phyloP scores from a whole-genome alignment of 2,329 filamentous ascomycete species.

The Talaromyces sp. region DNA sequence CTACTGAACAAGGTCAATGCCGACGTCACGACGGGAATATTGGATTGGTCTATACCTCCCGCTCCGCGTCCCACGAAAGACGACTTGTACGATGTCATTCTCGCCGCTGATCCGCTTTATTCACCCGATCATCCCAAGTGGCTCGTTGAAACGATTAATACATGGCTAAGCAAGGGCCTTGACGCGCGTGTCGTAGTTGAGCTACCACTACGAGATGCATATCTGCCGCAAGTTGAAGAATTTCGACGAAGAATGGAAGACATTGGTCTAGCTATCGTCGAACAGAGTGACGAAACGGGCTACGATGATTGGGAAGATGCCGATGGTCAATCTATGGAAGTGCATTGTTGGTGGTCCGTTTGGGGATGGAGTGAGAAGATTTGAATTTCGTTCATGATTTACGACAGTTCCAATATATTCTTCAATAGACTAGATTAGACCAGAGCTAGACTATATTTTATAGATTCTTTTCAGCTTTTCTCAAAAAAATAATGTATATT shows the following conservation, averaged over 20 bases:
- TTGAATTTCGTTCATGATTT: constrained; percentile 18
- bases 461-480: neutral
- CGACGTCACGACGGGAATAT: constrained; percentile 57
- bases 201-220: constrained; percentile 72
- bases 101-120: constrained; percentile 85
- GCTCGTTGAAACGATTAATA: constrained; percentile 66
- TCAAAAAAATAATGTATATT: neutral
- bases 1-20: constrained; percentile 57
- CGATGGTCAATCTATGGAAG: constrained; percentile 41
- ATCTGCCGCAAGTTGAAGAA: constrained; percentile 58
- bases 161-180: constrained; percentile 59
- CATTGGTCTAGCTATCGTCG: constrained; percentile 53
- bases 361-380: constrained; percentile 44
- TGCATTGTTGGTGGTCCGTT: constrained; percentile 49
- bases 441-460: neutral
- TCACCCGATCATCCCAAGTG: constrained; percentile 75
- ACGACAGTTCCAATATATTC: neutral
- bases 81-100: constrained; percentile 59
- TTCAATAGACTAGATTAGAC: neutral
- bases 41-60: constrained; percentile 64
- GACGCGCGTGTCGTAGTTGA: constrained; percentile 71
- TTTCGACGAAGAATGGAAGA: constrained; percentile 62
- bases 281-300: constrained; percentile 45
- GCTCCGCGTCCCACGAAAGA: constrained; percentile 28
- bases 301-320: constrained; percentile 48